Evolutionary conservation across 2,329 filamentous ascomycete species (phyloP).

Genomic region (Aspergillus ochraceus): DNA sequence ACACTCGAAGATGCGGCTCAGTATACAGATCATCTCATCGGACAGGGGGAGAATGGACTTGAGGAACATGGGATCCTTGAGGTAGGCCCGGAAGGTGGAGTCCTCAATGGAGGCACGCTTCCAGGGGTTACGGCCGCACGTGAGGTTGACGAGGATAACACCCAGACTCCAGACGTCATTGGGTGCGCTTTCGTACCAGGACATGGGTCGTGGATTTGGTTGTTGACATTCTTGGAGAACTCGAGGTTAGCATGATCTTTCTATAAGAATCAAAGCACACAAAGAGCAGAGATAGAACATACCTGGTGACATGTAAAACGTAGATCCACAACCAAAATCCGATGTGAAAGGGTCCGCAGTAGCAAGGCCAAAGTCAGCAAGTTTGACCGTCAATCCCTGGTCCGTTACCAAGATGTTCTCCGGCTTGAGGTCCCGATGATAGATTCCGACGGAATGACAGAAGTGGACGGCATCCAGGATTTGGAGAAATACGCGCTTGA

Average conservation of each 20-base stretch:
- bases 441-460: slow-evolving; percentile 91
- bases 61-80: slow-evolving; percentile 81
- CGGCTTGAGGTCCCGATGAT: slow-evolving; percentile 95
- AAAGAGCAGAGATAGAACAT: slow-evolving; percentile 42
- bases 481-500: slow-evolving; percentile 86
- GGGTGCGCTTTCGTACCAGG: slow-evolving; percentile 85
- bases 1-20: slow-evolving; percentile 83
- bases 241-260: slow-evolving; percentile 1
- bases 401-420: slow-evolving; percentile 96
- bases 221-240: slow-evolving; percentile 77
- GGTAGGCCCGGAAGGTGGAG: slow-evolving; percentile 89
- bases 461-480: slow-evolving; percentile 94
- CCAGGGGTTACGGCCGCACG: slow-evolving; percentile 98
- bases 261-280: neutral
- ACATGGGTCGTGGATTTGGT: slow-evolving; percentile 64
- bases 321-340: slow-evolving; percentile 96
- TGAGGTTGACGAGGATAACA: slow-evolving; percentile 95
- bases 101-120: slow-evolving; percentile 93
- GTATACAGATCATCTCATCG: slow-evolving; percentile 81
- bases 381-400: slow-evolving; percentile 83
- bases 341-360: slow-evolving; percentile 80
- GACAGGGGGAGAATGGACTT: slow-evolving; percentile 91
- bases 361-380: slow-evolving; percentile 95
- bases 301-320: slow-evolving; percentile 99
- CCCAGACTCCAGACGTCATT: slow-evolving; percentile 99